Base-by-base conservation (phyloP, 306 rosid species). In the Nissolia schottii region DNA sequence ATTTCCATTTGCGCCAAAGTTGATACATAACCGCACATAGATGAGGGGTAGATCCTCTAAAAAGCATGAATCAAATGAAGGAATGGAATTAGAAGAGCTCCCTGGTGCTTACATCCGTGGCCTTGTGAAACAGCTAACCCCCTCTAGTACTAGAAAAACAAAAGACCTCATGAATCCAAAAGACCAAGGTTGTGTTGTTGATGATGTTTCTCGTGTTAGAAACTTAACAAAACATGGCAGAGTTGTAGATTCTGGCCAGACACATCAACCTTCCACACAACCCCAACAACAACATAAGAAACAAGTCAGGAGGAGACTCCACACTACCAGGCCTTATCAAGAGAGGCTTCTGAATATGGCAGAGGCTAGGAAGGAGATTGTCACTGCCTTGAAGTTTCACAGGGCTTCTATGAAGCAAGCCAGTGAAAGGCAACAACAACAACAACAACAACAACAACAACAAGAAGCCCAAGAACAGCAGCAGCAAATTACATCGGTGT, bases 321-420 rank as follows among this genome's bases (percentile, higher is more conserved):
- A 91, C 50, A 78, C 93, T 43, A 80, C 81, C 24, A 79, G 85
- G 80, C 93, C 94, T 31, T 86, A 94, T 84, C 90, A 94, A 54
- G 89, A 89, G 49, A 88, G 88, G 79, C 90, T 87, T 63, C 59
- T 91, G 7, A 88, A 94, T 73, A 89, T 88, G 97, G 99, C 97
- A 3, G 96, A 94, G 81, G 97, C 97, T 13, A 84, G 99, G 62
- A 89, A 87, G 80, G 99, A 94, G 80, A 94, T 94, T 68, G 91
- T 82, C 69, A 78, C 90, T 64, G 99, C 97, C 73, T 91, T 94
- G 57, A 89, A 94, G 74, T 84, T 67, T 85, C 99, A 94, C 49
- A 82, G 99, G 77, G 99, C 97, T 6, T 55, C 97, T 27, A 91
- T 90, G 90, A 90, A 93, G 77, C 88, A 87, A 79, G 90, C 92